Base-by-base conservation (phyloP, 768 basidiomycete species). In the Glaciozyma antarctica region DNA sequence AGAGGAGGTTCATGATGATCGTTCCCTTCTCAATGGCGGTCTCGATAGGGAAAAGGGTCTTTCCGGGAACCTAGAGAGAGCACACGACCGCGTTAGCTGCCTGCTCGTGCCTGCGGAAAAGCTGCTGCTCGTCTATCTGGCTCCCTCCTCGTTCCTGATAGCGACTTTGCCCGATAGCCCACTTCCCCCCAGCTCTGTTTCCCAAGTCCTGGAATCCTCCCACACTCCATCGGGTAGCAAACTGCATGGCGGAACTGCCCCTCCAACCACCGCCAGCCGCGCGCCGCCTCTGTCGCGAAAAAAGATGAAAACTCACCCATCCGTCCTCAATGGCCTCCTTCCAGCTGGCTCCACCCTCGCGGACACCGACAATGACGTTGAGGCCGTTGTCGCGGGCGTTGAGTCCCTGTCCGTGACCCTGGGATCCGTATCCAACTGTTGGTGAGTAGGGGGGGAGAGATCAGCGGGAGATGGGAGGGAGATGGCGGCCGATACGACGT, bases 1-100 rank as follows among this genome's bases (percentile, higher is more conserved):
- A 98, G 72, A 99, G 85, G 61, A 99, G 82, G 84, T 99, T 98
- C 95, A 99, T 99, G 84, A 99, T 88, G 82, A 98, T 93, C 26
- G 94, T 95, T 52, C 95, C 95, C 70, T 82, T 84, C 72, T 86
- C 82, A 78, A 98, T 97, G 68, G 95, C 95, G 78, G 98, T 93
- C 73, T 98, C 90, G 73, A 99, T 98, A 73, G 93, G 83, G 83
- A 99, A 99, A 73, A 99, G 86, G 65, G 88, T 97, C 83, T 97
- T 86, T 71, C 93, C 94, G 49, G 94, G 93, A 28, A 97, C 86
- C 88, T 88, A 57, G 54, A 49, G 32, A 48, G 24, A 58, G 54
- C 16, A 63, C 44, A 62, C 12, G 34, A 43, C 30, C 17, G 58
- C 15, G 38, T 56, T 24, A 56, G 55, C 55, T n/a, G 10, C 17